A percentile compares a stretch with the other conserved stretches of the same genome.
These are phyloP conservation scores for Amoebophrya sp. DNA, from an alignment of 169 alveolate genomes.

Conservation along the genomic window DNA sequence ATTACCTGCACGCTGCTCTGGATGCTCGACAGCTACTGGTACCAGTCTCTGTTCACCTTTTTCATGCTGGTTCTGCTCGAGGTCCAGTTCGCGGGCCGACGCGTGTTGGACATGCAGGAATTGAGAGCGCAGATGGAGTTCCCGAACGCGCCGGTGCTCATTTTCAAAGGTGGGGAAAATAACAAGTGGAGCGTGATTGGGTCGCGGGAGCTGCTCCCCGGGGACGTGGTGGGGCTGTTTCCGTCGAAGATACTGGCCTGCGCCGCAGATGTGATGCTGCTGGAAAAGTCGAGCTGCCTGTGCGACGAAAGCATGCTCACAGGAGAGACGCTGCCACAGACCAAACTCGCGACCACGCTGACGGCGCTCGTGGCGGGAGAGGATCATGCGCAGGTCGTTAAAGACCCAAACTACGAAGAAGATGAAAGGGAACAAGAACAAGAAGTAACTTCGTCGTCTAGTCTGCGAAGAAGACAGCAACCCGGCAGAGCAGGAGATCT, in stretches of 20 bases:
- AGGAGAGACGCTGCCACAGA: slow-evolving; percentile 55
- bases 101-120: slow-evolving; percentile 48
- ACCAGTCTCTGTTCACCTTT: slow-evolving; percentile 72
- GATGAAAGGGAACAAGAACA: no score
- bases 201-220: slow-evolving; percentile 72
- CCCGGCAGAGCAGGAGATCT: no score
- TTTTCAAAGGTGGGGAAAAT: slow-evolving; percentile 45
- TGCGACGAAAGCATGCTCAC: slow-evolving; percentile 54
- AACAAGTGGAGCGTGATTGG: slow-evolving; percentile 58
- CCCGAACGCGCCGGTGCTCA: slow-evolving; percentile 63
- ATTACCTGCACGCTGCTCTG: slow-evolving; percentile 79
- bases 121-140: slow-evolving; percentile 58
- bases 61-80: slow-evolving; percentile 59
- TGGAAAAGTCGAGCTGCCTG: not conserved
- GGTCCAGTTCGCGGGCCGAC: slow-evolving; percentile 33
- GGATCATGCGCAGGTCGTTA: slow-evolving; percentile 5
- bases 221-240: slow-evolving; percentile 55
- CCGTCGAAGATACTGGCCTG: not conserved
- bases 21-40: slow-evolving; percentile 88
- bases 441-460: no score
- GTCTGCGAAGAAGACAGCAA: no score
- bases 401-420: no score
- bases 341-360: slow-evolving; percentile 42
- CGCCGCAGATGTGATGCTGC: not conserved
- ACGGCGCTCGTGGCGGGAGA: slow-evolving; percentile 28